Conservation (phyloP, 768 basidiomycete species). For the Hebeloma cylindrosporum region DNA sequence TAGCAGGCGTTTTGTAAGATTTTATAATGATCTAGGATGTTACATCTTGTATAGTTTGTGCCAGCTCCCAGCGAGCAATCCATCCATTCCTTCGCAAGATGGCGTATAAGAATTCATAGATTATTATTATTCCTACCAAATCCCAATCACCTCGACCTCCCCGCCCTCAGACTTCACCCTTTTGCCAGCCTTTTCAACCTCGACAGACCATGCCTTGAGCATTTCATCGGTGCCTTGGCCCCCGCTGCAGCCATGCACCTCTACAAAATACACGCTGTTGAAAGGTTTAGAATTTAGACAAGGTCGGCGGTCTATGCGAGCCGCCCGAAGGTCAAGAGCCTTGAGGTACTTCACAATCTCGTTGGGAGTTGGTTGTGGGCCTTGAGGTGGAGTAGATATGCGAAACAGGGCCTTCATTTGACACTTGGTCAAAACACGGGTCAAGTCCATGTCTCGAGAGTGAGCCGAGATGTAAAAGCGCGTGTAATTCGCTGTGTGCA, state of each 20-base stretch:
- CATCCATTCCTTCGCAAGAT: too few relatives aligned
- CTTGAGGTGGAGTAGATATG: slow-evolving; percentile 18
- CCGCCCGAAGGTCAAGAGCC: slow-evolving; percentile 41
- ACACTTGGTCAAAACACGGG: slow-evolving; percentile 13
- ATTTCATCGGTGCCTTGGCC: slow-evolving; percentile 1
- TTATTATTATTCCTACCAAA: slow-evolving; percentile 41
- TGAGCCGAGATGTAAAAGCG: slow-evolving; percentile 63
- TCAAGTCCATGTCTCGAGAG: slow-evolving; percentile 26
- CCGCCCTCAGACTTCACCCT: slow-evolving; percentile 35
- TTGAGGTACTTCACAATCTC: slow-evolving; percentile 31
- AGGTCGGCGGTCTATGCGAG: slow-evolving; percentile 68
- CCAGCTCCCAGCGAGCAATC: too few relatives aligned
- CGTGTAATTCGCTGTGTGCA: slow-evolving; percentile 63
- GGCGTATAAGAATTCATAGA: too few relatives aligned
- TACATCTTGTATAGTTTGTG: too few relatives aligned
- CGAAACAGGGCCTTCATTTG: slow-evolving; percentile 34
- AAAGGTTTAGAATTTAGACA: slow-evolving; percentile 46
- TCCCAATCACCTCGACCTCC: slow-evolving; percentile 42
- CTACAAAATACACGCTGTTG: slow-evolving; percentile 63
- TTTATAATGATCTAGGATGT: too few relatives aligned
- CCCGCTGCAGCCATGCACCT: slow-evolving; percentile 38
- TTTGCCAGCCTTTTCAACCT: slow-evolving; percentile 35
- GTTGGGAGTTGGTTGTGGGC: slow-evolving; percentile 5
- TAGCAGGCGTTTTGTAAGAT: too few relatives aligned
- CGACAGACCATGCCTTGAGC: slow-evolving; percentile 30